Conservation (phyloP, 192 early-diverging fungal species). For the Coemansia sp. region DNA sequence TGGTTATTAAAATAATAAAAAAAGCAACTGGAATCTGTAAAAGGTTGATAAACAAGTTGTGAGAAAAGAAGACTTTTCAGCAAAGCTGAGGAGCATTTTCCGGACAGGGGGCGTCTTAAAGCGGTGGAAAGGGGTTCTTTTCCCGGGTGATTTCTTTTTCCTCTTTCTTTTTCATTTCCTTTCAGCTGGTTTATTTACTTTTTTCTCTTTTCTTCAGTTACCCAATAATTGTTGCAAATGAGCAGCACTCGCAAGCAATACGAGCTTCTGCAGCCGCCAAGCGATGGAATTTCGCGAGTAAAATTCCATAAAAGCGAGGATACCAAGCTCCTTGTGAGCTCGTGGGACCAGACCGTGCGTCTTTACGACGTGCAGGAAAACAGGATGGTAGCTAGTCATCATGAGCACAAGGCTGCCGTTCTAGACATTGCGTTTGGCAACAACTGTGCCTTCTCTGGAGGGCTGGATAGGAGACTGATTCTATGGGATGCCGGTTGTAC, state of each 20-base stretch:
- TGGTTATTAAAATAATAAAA: neutral
- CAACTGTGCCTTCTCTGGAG: conserved; percentile 67
- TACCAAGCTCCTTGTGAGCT: conserved; percentile 71
- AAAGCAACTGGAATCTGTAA: neutral
- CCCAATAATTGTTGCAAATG: conserved; percentile 15
- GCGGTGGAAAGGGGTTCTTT: neutral
- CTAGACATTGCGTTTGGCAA: conserved; percentile 75
- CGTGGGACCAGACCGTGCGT: conserved; percentile 89
- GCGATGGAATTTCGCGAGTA: conserved; percentile 81
- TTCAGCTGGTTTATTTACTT: neutral
- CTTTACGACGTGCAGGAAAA: conserved; percentile 80
- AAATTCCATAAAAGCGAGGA: conserved; percentile 70
- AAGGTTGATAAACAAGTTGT: neutral
- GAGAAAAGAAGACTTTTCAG: neutral
- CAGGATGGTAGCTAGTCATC: conserved; percentile 55
- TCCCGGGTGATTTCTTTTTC: neutral
- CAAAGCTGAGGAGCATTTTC: too few relatives aligned
- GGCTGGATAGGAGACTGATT: conserved; percentile 70
- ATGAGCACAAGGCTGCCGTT: conserved; percentile 70
- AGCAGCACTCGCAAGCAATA: conserved; percentile 54
- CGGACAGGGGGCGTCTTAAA: too few relatives aligned
- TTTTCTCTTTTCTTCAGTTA: neutral
- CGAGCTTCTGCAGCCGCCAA: conserved; percentile 79
- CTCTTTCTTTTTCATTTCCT: conserved; percentile 1
- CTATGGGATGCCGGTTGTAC: conserved; percentile 68